These are phyloP conservation scores for Fusarium chaquense DNA, from an alignment of 2,329 filamentous ascomycete species.

Conservation along the genomic window DNA sequence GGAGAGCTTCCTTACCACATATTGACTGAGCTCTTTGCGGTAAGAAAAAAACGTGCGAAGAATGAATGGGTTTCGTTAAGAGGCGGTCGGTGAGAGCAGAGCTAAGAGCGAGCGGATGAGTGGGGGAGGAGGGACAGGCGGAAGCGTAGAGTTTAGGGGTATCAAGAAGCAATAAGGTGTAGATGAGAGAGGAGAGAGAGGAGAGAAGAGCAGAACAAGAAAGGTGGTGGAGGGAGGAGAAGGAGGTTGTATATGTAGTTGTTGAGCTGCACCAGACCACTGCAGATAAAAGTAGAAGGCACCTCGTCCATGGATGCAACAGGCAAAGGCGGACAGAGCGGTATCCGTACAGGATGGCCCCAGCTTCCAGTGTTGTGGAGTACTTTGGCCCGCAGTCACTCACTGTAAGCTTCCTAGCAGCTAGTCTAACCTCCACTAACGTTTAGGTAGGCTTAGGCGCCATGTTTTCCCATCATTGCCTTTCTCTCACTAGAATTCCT, in stretches of 20 bases:
- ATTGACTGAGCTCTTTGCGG: slow-evolving; percentile 43
- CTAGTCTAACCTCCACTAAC: slow-evolving; percentile 13
- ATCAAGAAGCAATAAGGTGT: slow-evolving; percentile 48
- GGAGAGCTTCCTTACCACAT: slow-evolving; percentile 47
- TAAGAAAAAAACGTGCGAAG: slow-evolving; percentile 17
- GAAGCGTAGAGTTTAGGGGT: slow-evolving; percentile 40
- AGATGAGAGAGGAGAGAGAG: slow-evolving; percentile 42
- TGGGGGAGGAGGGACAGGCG: slow-evolving; percentile 26
- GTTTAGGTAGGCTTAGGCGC: slow-evolving; percentile 7
- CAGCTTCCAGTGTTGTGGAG: slow-evolving; percentile 38
- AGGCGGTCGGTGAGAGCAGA: slow-evolving; percentile 36
- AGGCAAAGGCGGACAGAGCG: slow-evolving; percentile 30
- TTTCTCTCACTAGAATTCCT: slow-evolving; percentile 9
- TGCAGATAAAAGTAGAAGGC: slow-evolving; percentile 5
- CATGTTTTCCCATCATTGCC: slow-evolving; percentile 1
- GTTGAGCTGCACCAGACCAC: slow-evolving; percentile 16
- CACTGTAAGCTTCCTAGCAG: slow-evolving; percentile 27
- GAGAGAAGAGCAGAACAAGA: slow-evolving; percentile 42
- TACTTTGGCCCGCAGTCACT: slow-evolving; percentile 16
- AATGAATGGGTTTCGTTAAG: slow-evolving; percentile 37
- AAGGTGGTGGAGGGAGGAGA: slow-evolving; percentile 35
- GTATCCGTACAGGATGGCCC: slow-evolving; percentile 37
- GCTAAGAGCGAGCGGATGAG: slow-evolving; percentile 40
- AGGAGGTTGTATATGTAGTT: slow-evolving; percentile 47
- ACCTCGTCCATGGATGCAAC: not conserved